phyloP scores from a whole-genome alignment of 2,329 filamentous ascomycete species.

The Beauveria bassiana region DNA sequence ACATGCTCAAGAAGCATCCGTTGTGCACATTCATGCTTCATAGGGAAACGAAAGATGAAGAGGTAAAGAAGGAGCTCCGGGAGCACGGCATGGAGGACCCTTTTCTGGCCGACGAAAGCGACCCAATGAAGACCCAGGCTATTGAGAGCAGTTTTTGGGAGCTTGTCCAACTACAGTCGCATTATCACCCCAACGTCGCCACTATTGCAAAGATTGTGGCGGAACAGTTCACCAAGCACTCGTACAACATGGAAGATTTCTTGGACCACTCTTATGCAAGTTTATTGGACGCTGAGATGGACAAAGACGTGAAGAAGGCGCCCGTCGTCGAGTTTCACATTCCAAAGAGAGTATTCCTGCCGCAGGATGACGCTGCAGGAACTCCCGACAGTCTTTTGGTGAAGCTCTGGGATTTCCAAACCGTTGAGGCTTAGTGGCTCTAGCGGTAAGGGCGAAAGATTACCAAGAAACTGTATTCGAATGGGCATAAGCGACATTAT shows the following conservation, averaged over 20 bases:
- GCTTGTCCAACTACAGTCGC: conserved; percentile 78
- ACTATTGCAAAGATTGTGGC: conserved; percentile 89
- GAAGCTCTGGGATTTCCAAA: conserved; percentile 53
- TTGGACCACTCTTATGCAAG: conserved; percentile 86
- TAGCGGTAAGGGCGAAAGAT: not conserved
- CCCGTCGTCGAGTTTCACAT: conserved; percentile 93
- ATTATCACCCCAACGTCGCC: conserved; percentile 96
- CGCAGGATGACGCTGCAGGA: conserved; percentile 39
- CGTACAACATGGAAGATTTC: conserved; percentile 95
- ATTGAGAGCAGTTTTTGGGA: conserved; percentile 96
- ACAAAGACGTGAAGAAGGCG: conserved; percentile 74
- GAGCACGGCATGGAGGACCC: conserved; percentile 59
- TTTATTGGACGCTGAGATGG: conserved; percentile 76
- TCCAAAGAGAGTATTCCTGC: conserved; percentile 69
- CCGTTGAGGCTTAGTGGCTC: not conserved
- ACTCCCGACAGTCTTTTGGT: conserved; percentile 48
- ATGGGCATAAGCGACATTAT: conserved; percentile 1
- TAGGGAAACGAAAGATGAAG: conserved; percentile 54
- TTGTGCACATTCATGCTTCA: conserved; percentile 96
- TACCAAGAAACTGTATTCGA: not conserved
- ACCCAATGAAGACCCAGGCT: conserved; percentile 78
- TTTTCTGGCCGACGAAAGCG: conserved; percentile 65
- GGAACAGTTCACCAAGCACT: conserved; percentile 93
- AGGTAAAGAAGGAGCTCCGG: conserved; percentile 52
- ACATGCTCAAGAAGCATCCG: conserved; percentile 83